A percentile compares a stretch with the other conserved stretches of the same genome.
phyloP scores from a whole-genome alignment of 169 alveolate genomes.

The Cryptosporidium andersoni region DNA sequence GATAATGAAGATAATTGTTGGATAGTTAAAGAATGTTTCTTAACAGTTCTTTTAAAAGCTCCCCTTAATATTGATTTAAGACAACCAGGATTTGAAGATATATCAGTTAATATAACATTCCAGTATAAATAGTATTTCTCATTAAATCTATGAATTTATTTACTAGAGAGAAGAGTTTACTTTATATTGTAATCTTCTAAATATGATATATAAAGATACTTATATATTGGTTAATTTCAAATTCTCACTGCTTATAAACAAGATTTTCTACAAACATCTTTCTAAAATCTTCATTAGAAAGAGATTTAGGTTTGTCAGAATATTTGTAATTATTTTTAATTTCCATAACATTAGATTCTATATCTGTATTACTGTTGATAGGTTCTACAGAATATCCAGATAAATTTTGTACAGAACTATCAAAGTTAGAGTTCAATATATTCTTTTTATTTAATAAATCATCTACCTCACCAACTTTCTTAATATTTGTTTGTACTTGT shows the following conservation, averaged over 20 bases:
- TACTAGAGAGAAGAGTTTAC: too few relatives aligned
- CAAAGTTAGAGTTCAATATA: background rate
- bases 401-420: background rate
- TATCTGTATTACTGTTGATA: background rate
- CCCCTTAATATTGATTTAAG: constrained; percentile 36
- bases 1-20: constrained; percentile 8
- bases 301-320: constrained; percentile 4
- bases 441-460: too few relatives aligned
- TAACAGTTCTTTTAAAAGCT: constrained; percentile 5
- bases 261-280: constrained; percentile 8
- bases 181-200: background rate
- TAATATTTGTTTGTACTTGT: too few relatives aligned
- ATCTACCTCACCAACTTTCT: too few relatives aligned
- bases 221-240: background rate
- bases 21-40: constrained; percentile 38
- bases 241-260: background rate
- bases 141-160: background rate
- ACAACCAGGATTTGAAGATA: constrained; percentile 6
- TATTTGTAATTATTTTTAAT: background rate
- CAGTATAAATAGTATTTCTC: constrained; percentile 18
- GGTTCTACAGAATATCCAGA: background rate
- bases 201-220: background rate
- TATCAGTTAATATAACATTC: constrained; percentile 15
- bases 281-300: constrained; percentile 62
- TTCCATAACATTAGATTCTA: background rate